Evolutionary conservation across 139 green algal species (phyloP).

Genomic region (Chlamydomonas asymmetrica): DNA sequence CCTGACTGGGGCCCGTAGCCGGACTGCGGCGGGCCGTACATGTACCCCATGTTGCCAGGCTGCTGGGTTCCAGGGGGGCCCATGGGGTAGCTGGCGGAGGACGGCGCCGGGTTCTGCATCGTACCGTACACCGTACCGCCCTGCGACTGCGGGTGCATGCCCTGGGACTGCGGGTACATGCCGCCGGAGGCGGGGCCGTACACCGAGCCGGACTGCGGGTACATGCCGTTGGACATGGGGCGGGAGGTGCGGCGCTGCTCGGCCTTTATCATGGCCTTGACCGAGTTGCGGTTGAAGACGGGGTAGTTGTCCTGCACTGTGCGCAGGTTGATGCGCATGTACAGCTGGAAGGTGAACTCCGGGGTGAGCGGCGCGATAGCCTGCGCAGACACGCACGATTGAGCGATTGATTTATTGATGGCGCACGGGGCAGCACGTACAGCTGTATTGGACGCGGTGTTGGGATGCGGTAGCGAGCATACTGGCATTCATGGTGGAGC

Average conservation of each 20-base stretch:
- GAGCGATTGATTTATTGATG: no score
- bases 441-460: no score
- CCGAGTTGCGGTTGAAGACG: constrained; percentile 27
- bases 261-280: constrained; percentile 27
- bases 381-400: neutral
- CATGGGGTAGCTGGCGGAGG: neutral
- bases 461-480: no score
- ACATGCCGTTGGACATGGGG: neutral
- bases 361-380: constrained; percentile 20
- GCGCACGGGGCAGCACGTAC: no score
- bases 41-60: neutral
- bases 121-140: no score
- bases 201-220: neutral
- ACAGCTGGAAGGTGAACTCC: constrained; percentile 25
- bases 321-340: constrained; percentile 25
- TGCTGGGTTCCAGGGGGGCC: constrained; percentile 2
- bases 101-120: neutral
- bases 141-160: no score
- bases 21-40: constrained; percentile 16
- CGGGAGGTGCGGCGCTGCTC: constrained; percentile 15
- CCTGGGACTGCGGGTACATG: neutral
- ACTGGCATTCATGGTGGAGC: no score
- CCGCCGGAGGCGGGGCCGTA: neutral
- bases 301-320: constrained; percentile 27
- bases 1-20: constrained; percentile 11